These are phyloP conservation scores for Emydomyces testavorans DNA, from an alignment of 2,329 filamentous ascomycete species.

Conservation along the genomic window DNA sequence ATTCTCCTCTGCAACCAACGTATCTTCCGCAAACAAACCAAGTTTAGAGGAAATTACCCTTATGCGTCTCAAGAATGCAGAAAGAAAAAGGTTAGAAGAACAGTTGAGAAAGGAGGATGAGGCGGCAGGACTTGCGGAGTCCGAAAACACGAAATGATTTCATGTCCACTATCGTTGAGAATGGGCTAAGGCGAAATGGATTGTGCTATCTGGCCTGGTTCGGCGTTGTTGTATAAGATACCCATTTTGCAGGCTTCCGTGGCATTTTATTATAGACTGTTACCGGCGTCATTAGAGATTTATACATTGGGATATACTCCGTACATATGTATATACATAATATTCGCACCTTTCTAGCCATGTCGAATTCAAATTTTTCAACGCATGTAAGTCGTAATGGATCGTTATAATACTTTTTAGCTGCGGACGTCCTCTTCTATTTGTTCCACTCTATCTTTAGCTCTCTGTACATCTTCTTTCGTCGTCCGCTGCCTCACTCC, in stretches of 20 bases:
- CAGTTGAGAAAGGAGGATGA: constrained; percentile 42
- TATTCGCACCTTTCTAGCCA: too few relatives aligned
- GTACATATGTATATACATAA: too few relatives aligned
- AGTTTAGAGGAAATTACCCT: constrained; percentile 41
- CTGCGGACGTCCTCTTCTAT: constrained; percentile 5
- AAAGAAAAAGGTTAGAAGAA: constrained; percentile 43
- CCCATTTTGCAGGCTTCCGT: not conserved
- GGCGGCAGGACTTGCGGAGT: constrained; percentile 29
- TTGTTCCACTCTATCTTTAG: constrained; percentile 28
- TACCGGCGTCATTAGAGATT: not conserved
- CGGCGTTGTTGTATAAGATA: not conserved
- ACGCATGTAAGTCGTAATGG: not conserved
- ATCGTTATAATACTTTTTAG: not conserved
- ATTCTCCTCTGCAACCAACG: constrained; percentile 28
- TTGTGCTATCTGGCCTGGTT: not conserved
- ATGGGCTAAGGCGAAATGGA: too few relatives aligned
- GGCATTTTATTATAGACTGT: not conserved
- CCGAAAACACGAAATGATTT: constrained; percentile 12
- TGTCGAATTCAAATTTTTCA: too few relatives aligned
- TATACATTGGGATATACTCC: too few relatives aligned
- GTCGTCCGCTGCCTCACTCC: constrained; percentile 29
- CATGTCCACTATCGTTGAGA: too few relatives aligned
- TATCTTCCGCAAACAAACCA: constrained; percentile 20
- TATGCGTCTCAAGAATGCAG: constrained; percentile 47
- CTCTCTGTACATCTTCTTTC: constrained; percentile 25